phyloP scores from a whole-genome alignment of 2,329 filamentous ascomycete genomes.

The Alternaria panax region DNA sequence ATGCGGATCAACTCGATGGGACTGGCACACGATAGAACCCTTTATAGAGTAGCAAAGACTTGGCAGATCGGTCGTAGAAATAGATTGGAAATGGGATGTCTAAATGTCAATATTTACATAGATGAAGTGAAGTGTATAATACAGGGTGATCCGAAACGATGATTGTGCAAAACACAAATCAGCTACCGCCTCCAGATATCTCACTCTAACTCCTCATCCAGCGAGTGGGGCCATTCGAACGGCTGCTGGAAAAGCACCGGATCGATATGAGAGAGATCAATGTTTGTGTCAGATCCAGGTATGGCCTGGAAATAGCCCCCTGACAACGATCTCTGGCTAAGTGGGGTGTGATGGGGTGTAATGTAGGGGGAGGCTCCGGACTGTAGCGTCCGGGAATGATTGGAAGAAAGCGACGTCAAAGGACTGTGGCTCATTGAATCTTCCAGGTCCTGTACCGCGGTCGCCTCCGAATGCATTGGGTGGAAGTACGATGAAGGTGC shows the following conservation, averaged over 20 bases:
- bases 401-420: neutral
- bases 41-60: neutral
- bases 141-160: neutral
- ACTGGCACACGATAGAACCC: neutral
- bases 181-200: neutral
- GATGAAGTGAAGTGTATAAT: neutral
- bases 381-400: neutral
- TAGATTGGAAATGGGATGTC: neutral
- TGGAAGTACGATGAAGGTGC: slow-evolving; percentile 2
- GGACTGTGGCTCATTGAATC: neutral
- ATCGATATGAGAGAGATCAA: neutral
- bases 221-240: neutral
- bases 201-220: neutral
- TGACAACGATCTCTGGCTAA: neutral
- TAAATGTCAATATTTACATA: neutral
- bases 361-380: neutral
- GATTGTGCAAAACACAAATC: too few relatives aligned
- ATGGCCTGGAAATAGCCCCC: neutral
- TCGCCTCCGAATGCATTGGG: neutral
- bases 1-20: neutral
- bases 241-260: neutral
- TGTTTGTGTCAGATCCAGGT: neutral
- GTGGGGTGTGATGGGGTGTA: neutral
- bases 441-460: neutral
- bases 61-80: neutral